phyloP scores from a whole-genome alignment of 352 stramenopile species.

The Globisporangium iwayamae region DNA sequence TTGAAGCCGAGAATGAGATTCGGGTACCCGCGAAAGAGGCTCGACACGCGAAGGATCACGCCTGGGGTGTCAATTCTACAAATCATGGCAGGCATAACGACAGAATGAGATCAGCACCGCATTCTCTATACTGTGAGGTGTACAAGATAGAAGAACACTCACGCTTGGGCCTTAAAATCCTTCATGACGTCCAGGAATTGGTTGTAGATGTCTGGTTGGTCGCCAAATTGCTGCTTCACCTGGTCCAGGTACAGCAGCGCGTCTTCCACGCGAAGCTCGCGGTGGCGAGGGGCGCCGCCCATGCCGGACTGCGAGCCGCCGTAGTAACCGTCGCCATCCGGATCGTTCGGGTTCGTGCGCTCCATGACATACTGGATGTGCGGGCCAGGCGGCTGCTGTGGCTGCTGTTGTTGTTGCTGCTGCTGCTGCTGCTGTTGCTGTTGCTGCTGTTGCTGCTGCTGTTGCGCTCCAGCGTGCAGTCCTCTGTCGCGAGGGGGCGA shows the following conservation, averaged over 20 bases:
- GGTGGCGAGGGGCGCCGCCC: constrained; percentile 46
- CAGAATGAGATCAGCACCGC: neutral
- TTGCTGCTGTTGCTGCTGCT: constrained; percentile 31
- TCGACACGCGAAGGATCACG: constrained; percentile 97
- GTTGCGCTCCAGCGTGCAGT: constrained; percentile 17
- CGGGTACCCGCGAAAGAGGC: constrained; percentile 98
- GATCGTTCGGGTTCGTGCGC: constrained; percentile 34
- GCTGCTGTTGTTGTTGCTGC: constrained; percentile 40
- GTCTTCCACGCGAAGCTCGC: constrained; percentile 94
- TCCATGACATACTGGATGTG: constrained; percentile 55
- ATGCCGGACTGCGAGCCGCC: constrained; percentile 17
- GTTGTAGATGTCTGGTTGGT: constrained; percentile 99
- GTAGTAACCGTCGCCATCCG: constrained; percentile 36
- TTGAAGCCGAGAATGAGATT: constrained; percentile 99
- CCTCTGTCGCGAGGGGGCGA: constrained; percentile 36
- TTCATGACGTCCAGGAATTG: constrained; percentile 99
- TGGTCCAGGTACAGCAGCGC: constrained; percentile 99
- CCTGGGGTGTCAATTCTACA: constrained; percentile 96
- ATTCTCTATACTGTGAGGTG: neutral
- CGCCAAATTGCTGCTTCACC: constrained; percentile 99
- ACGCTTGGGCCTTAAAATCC: constrained; percentile 98
- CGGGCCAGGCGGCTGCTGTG: constrained; percentile 17
- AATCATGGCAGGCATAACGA: neutral
- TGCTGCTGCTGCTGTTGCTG: constrained; percentile 26
- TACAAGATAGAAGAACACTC: neutral